These are phyloP conservation scores for Solanum piurae DNA, from an alignment of 257 asterid genomes.

Conservation along the genomic window DNA sequence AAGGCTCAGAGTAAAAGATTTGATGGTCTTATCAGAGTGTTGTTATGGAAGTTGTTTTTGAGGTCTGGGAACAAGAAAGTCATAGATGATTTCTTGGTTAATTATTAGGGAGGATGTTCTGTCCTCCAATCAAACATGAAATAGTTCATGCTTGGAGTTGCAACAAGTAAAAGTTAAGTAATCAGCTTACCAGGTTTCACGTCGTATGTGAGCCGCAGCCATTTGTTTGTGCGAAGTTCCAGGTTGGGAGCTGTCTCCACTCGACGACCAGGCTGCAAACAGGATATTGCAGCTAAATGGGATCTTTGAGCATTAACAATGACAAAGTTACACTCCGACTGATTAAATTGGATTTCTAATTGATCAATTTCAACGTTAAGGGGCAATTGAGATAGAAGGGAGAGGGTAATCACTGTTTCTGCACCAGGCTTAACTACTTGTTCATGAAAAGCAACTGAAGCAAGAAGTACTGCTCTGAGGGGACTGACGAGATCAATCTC, in stretches of 20 bases:
- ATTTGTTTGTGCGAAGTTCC: conserved; percentile 65
- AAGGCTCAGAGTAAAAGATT: not conserved
- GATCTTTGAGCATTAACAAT: conserved; percentile 79
- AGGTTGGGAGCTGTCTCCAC: conserved; percentile 77
- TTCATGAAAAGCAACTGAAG: conserved; percentile 96
- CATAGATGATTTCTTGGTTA: not conserved
- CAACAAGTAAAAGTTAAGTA: not conserved
- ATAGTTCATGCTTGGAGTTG: not conserved
- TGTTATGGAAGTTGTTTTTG: not conserved
- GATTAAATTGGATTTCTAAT: conserved; percentile 95
- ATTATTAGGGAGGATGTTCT: not conserved
- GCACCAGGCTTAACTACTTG: conserved; percentile 83
- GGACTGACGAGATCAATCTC: conserved; percentile 98
- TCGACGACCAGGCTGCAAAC: conserved; percentile 73
- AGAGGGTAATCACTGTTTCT: conserved; percentile 57
- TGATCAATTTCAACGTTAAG: conserved; percentile 78
- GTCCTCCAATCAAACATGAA: not conserved
- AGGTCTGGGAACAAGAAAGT: not conserved
- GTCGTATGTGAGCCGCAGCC: conserved; percentile 86
- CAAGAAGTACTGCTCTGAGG: conserved; percentile 72
- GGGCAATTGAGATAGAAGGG: conserved; percentile 83
- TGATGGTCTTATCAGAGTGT: not conserved
- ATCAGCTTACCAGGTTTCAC: conserved; percentile 69
- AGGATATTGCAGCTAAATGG: conserved; percentile 46
- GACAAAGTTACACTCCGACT: conserved; percentile 81